phyloP scores from a whole-genome alignment of 257 asterid species.

The Linderniella brevidens region DNA sequence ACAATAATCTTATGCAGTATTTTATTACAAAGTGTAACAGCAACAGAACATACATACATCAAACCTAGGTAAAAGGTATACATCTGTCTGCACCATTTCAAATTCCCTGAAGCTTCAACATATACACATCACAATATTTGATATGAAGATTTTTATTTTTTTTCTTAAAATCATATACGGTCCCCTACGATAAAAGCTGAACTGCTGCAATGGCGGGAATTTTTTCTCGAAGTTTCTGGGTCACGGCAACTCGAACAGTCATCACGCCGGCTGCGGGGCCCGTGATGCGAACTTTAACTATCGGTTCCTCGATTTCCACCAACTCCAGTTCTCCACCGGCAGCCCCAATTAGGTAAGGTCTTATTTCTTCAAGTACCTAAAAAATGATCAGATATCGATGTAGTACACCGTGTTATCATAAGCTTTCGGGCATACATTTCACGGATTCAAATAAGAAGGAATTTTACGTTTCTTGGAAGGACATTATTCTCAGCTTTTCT shows the following conservation, averaged over 20 bases:
- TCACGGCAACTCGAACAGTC: slow-evolving; percentile 93
- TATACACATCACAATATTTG: too few species aligned
- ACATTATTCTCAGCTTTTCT: too few species aligned
- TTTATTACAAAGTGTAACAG: too few species aligned
- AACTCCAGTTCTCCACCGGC: slow-evolving; percentile 90
- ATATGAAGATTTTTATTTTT: too few species aligned
- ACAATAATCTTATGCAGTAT: neutral
- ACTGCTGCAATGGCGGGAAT: slow-evolving; percentile 89
- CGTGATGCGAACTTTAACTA: slow-evolving; percentile 70
- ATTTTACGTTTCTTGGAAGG: too few species aligned
- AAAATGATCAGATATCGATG: neutral
- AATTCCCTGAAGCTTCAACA: too few species aligned
- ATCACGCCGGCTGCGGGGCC: slow-evolving; percentile 97
- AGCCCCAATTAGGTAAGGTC: slow-evolving; percentile 82
- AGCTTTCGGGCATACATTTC: slow-evolving; percentile 1
- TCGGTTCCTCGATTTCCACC: slow-evolving; percentile 74
- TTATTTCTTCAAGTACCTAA: slow-evolving; percentile 87
- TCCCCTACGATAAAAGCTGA: slow-evolving; percentile 52
- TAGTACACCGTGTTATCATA: too few species aligned
- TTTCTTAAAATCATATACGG: too few species aligned
- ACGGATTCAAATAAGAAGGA: neutral
- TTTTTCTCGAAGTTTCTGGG: slow-evolving; percentile 88
- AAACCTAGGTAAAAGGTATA: too few species aligned
- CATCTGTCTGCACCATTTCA: too few species aligned
- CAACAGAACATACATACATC: too few species aligned